phyloP scores from a whole-genome alignment of 78 protist species.

The Parvularia atlantis region DNA sequence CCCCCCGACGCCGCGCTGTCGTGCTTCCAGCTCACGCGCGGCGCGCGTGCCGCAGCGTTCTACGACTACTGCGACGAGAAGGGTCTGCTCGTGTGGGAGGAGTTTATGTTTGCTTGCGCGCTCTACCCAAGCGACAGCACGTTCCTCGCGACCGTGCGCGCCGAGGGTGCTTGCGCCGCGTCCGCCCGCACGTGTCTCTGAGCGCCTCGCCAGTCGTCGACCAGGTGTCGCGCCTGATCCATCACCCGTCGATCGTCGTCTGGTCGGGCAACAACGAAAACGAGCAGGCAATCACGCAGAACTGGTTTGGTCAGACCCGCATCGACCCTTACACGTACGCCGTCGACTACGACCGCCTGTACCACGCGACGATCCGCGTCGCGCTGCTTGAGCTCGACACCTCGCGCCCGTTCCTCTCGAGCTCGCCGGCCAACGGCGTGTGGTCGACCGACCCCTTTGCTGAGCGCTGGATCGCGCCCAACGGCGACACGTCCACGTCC shows the following conservation, averaged over 20 bases:
- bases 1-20: too few species aligned
- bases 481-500: too few species aligned
- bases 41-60: slow-evolving; percentile 28
- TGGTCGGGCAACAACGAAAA: slow-evolving; percentile 81
- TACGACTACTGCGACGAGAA: slow-evolving; percentile 34
- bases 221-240: slow-evolving; percentile 42
- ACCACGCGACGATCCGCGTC: slow-evolving; percentile 32
- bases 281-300: slow-evolving; percentile 47
- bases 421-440: not conserved
- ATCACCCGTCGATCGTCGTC: slow-evolving; percentile 48
- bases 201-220: slow-evolving; percentile 29
- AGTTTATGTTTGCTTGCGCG: slow-evolving; percentile 58
- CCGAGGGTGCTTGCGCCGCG: not conserved
- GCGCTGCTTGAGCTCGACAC: slow-evolving; percentile 14
- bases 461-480: not conserved
- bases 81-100: slow-evolving; percentile 81
- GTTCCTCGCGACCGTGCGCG: slow-evolving; percentile 44
- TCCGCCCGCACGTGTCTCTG: not conserved
- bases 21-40: too few species aligned
- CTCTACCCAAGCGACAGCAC: slow-evolving; percentile 60
- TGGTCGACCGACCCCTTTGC: not conserved
- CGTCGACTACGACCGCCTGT: slow-evolving; percentile 44
- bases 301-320: slow-evolving; percentile 29
- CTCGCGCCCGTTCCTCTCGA: not conserved
- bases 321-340: slow-evolving; percentile 25